Percentiles rank a stretch among this genome's conserved stretches.
These are phyloP conservation scores for Striga asiatica DNA, from an alignment of 257 asterid genomes.

Conservation along the genomic window DNA sequence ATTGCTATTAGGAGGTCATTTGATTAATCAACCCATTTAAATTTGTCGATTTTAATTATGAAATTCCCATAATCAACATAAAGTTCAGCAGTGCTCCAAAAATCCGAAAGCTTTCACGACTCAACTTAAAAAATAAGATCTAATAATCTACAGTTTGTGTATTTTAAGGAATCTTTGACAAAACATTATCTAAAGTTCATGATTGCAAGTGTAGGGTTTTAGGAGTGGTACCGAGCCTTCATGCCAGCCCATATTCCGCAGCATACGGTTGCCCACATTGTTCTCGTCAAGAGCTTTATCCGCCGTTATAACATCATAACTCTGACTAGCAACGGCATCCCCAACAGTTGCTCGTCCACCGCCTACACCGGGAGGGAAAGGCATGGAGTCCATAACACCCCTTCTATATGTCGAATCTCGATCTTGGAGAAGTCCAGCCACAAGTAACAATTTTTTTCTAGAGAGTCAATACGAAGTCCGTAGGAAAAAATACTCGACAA, in stretches of 20 bases:
- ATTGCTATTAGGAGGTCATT: too few species aligned
- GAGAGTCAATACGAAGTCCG: constrained; percentile 52
- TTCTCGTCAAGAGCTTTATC: constrained; percentile 87
- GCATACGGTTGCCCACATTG: constrained; percentile 96
- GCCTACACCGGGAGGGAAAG: constrained; percentile 99
- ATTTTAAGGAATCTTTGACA: too few species aligned
- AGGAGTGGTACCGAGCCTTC: constrained; percentile 99
- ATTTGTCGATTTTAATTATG: too few species aligned
- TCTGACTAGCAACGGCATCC: constrained; percentile 48
- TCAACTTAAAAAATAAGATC: too few species aligned
- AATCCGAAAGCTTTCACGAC: too few species aligned
- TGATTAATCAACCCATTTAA: too few species aligned
- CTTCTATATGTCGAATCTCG: constrained; percentile 64
- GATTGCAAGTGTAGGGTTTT: constrained; percentile 20
- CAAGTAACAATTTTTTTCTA: constrained; percentile 59
- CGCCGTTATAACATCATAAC: constrained; percentile 81
- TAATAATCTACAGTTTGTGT: too few species aligned
- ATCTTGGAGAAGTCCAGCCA: constrained; percentile 50
- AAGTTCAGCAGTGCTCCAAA: too few species aligned
- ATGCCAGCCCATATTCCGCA: constrained; percentile 98
- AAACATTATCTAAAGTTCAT: too few species aligned
- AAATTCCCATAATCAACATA: too few species aligned
- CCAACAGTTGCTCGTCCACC: constrained; percentile 76
- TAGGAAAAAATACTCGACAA: constrained; percentile 35
- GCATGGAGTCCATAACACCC: constrained; percentile 80